A percentile compares a stretch with the other conserved stretches of the same genome.
Conservation (phyloP, 495 filamentous ascomycete species). For the Penicillium lagena region DNA sequence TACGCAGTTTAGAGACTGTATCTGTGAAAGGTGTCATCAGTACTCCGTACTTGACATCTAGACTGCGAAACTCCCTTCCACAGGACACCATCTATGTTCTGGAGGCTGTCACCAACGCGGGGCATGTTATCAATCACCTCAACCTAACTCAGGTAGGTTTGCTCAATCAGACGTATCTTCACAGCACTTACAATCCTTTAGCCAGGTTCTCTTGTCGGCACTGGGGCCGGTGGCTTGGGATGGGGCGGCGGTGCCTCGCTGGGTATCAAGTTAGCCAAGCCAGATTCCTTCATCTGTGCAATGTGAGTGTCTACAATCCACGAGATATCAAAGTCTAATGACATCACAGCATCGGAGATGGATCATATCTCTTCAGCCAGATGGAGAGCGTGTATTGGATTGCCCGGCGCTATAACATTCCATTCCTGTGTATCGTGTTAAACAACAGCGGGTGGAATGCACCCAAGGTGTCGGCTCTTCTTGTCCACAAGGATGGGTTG, state of each 20-base stretch:
- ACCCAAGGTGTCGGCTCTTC: constrained; percentile 58
- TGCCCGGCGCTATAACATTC: constrained; percentile 72
- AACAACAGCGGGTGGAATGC: constrained; percentile 86
- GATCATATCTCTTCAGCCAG: constrained; percentile 77
- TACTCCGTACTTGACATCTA: constrained; percentile 11
- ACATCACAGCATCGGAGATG: constrained; percentile 60
- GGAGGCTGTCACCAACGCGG: constrained; percentile 81
- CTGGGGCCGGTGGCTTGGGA: constrained; percentile 84
- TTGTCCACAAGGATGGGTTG: constrained; percentile 66
- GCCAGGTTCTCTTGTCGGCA: constrained; percentile 14
- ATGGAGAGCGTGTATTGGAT: constrained; percentile 91
- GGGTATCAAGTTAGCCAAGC: constrained; percentile 70
- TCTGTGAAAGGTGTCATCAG: constrained; percentile 1
- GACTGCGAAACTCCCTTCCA: constrained; percentile 58
- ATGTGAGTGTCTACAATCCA: constrained; percentile 5
- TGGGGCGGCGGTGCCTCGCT: constrained; percentile 82
- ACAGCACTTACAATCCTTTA: not conserved
- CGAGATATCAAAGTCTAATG: not conserved
- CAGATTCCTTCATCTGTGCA: constrained; percentile 14
- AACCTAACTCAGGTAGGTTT: constrained; percentile 10
- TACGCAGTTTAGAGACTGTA: constrained; percentile 3
- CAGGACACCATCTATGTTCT: constrained; percentile 71
- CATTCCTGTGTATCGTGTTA: constrained; percentile 78
- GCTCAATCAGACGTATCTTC: not conserved
- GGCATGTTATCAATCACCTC: constrained; percentile 62